Evolutionary conservation across 2,329 filamentous ascomycete species (phyloP).

Genomic region (Aspergillus intermedius): DNA sequence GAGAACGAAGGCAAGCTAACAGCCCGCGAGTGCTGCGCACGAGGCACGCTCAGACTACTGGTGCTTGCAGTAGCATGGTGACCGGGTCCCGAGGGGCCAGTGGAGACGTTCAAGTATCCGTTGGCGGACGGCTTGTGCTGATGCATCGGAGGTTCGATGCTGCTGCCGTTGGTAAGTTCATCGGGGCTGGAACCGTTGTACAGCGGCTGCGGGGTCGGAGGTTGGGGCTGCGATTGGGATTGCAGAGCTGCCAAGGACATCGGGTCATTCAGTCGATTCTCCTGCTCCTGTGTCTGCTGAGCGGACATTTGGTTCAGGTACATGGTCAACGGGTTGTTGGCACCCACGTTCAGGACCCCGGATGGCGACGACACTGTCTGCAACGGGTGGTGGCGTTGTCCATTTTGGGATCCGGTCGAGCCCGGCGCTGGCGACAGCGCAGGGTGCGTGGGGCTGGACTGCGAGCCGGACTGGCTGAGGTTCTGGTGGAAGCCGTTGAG

Average conservation of each 20-base stretch:
- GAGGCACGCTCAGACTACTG: conserved; percentile 45
- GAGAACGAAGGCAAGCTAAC: conserved; percentile 77
- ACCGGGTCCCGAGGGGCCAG: conserved; percentile 63
- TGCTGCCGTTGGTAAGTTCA: conserved; percentile 52
- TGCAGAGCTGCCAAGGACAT: conserved; percentile 40
- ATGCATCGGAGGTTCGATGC: conserved; percentile 35
- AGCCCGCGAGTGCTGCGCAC: conserved; percentile 66
- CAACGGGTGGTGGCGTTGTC: conserved; percentile 55
- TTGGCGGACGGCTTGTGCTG: conserved; percentile 60
- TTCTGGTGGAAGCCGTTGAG: conserved; percentile 53
- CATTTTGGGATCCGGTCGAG: conserved; percentile 49
- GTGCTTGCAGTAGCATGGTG: conserved; percentile 64
- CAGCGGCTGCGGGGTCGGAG: conserved; percentile 62
- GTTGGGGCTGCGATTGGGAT: conserved; percentile 63
- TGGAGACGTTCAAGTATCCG: conserved; percentile 50
- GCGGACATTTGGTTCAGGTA: conserved; percentile 73
- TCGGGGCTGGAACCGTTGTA: conserved; percentile 68
- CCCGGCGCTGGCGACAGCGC: conserved; percentile 49
- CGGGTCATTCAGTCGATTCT: conserved; percentile 38
- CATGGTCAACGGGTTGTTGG: conserved; percentile 84
- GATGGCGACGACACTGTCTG: conserved; percentile 53
- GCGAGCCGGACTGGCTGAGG: conserved; percentile 49
- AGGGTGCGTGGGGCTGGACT: conserved; percentile 55
- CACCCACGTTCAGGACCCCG: conserved; percentile 68
- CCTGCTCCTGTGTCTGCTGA: conserved; percentile 61